These are phyloP conservation scores for Ceratocystiopsis brevicomis DNA, from an alignment of 2,329 filamentous ascomycete genomes.

Conservation along the genomic window DNA sequence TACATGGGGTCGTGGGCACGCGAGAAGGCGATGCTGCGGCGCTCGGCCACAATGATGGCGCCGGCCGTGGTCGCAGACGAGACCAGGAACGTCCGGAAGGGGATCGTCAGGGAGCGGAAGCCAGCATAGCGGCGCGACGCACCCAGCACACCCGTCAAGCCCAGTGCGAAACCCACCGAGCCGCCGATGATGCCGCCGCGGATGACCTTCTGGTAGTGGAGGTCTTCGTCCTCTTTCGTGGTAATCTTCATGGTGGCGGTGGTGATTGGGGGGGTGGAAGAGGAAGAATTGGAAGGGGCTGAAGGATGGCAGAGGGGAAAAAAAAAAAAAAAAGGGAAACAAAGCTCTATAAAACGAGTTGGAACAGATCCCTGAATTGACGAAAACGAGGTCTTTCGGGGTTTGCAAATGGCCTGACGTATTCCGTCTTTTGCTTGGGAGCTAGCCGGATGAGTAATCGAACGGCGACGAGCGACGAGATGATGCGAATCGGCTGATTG, in stretches of 20 bases:
- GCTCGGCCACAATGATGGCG: conserved; percentile 78
- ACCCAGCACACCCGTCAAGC: conserved; percentile 45
- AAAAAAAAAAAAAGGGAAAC: background rate
- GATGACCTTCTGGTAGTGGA: conserved; percentile 66
- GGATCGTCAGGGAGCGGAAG: conserved; percentile 67
- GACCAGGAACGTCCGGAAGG: conserved; percentile 79
- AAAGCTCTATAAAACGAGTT: no score
- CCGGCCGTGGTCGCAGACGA: conserved; percentile 66
- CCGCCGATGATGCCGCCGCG: conserved; percentile 64
- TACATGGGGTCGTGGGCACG: conserved; percentile 45
- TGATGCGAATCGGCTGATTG: no score
- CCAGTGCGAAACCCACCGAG: conserved; percentile 44
- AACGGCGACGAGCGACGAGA: no score
- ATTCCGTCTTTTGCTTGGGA: no score
- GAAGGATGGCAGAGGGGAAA: no score
- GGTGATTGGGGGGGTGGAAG: background rate
- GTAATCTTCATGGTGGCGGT: conserved; percentile 68
- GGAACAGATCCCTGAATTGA: no score
- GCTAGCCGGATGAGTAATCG: no score
- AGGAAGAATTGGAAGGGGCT: no score
- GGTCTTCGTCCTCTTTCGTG: conserved; percentile 78
- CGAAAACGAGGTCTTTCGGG: no score
- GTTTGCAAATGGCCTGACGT: no score
- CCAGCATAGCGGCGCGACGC: conserved; percentile 55
- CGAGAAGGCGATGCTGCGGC: conserved; percentile 46